phyloP scores from a whole-genome alignment of 139 green algal genomes.

The Nannochloris sp. region DNA sequence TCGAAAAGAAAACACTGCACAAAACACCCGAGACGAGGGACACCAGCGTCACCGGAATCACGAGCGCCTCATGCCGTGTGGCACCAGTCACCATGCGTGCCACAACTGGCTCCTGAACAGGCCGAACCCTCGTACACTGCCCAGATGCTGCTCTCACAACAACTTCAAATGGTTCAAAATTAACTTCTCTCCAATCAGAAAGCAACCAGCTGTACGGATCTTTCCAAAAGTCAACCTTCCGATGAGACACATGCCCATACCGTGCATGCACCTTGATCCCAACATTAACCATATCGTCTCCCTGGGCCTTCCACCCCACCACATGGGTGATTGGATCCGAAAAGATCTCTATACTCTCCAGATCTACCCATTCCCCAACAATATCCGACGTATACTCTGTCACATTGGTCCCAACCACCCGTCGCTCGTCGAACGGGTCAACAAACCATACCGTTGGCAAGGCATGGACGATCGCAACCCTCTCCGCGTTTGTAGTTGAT shows the following conservation, averaged over 20 bases:
- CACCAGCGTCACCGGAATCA: too few species aligned
- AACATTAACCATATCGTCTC: background rate
- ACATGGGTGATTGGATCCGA: slow-evolving; percentile 3
- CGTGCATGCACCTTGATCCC: slow-evolving; percentile 1
- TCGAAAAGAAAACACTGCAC: too few species aligned
- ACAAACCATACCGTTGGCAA: slow-evolving; percentile 10
- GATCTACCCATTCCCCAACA: slow-evolving; percentile 18
- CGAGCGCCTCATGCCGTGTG: too few species aligned
- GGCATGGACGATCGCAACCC: slow-evolving; percentile 16
- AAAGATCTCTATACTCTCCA: slow-evolving; percentile 26
- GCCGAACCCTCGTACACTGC: too few species aligned
- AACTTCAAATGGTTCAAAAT: too few species aligned
- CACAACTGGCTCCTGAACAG: too few species aligned
- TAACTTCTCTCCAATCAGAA: background rate
- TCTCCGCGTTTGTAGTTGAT: background rate
- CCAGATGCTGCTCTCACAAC: too few species aligned
- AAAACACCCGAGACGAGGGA: too few species aligned
- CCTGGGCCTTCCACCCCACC: background rate
- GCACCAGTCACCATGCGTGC: too few species aligned
- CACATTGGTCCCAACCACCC: background rate
- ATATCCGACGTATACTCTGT: background rate
- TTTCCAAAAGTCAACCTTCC: background rate
- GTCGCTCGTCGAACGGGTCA: slow-evolving; percentile 1
- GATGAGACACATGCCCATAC: background rate
- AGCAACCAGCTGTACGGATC: background rate